Conservation (phyloP, 306 rosid species). For the Castanea mollissima region DNA sequence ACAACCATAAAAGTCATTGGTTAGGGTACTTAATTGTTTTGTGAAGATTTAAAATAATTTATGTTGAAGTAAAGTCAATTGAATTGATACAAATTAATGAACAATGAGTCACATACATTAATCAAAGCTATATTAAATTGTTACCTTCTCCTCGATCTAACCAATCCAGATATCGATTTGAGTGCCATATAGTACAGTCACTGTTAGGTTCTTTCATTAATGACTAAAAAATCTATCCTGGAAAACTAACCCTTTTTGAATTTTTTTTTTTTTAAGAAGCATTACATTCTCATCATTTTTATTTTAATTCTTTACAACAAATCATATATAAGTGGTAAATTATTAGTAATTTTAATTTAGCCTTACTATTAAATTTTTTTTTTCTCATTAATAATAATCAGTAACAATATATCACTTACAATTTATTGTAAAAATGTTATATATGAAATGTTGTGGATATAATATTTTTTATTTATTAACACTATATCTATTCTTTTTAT, state of each 20-base stretch:
- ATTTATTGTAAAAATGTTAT: fast-evolving
- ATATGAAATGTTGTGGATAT: fast-evolving
- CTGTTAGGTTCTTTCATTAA: not conserved
- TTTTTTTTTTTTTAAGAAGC: no score
- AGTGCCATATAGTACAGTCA: no score
- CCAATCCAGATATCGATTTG: not conserved
- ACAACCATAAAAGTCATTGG: no score
- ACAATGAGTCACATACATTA: not conserved
- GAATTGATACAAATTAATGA: not conserved
- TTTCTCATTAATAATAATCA: fast-evolving
- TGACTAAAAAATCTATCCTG: not conserved
- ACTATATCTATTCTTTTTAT: no score
- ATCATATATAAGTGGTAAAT: fast-evolving
- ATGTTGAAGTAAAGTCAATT: no score
- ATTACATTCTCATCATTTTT: fast-evolving
- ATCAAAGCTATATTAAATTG: not conserved
- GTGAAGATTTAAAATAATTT: no score
- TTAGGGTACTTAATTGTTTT: no score
- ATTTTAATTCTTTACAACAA: no score
- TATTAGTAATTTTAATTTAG: no score
- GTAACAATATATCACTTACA: no score
- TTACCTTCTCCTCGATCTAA: not conserved
- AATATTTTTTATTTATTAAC: no score
- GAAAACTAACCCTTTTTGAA: not conserved
- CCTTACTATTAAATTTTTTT: fast-evolving